Evolutionary conservation across 331 rosid species (phyloP), one percentile per base, ranked within the genome.

Genomic region (Dryas integrifolia): DNA sequence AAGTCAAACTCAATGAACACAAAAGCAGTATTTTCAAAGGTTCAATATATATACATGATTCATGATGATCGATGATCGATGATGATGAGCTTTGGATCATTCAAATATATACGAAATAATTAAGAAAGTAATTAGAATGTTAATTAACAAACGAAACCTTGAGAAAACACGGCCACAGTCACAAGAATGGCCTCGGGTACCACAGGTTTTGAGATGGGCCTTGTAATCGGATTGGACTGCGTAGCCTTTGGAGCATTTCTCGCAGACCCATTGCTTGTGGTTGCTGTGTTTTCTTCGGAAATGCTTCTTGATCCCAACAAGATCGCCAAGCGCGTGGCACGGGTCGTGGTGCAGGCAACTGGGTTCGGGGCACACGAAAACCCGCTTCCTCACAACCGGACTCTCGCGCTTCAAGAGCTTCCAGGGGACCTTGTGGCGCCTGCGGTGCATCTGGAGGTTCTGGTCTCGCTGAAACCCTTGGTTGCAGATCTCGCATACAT

Each of bases 381-480:
- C 99, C 49, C 96, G 77, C 82, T 95, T 95, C 81, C 85, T 85
- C 59, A 86, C 96, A 46, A 87, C 86, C 52, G 96, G 93, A 13
- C 84, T 88, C 80, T 95, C 99, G 48, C 99, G 82, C 88, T 95
- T 95, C 60, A 95, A 44, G 8, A 95, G 82, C 84, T 95, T 95
- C 99, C 99, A 95, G 2, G 99, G 97, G 57, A 95, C 99, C 83
- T 95, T 95, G 85, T 95, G 99, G 58, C 99, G 62, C 44, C 99
- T 74, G 70, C 99, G 76, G 75, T 95, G 99, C 99, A 95, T 95
- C 96, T 95, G 99, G 4, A 95, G 88, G 86, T 95, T 95, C 82
- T 95, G 99, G 87, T 95, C 99, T 79, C 99, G 82, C 82, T 95
- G 99, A 82, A 95, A 95, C 43, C 99, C 99, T 74, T 95, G 99